Evolutionary conservation across 1,284 basidiomycete genomes (phyloP).

Genomic region (Ceratobasidium papillatum): DNA sequence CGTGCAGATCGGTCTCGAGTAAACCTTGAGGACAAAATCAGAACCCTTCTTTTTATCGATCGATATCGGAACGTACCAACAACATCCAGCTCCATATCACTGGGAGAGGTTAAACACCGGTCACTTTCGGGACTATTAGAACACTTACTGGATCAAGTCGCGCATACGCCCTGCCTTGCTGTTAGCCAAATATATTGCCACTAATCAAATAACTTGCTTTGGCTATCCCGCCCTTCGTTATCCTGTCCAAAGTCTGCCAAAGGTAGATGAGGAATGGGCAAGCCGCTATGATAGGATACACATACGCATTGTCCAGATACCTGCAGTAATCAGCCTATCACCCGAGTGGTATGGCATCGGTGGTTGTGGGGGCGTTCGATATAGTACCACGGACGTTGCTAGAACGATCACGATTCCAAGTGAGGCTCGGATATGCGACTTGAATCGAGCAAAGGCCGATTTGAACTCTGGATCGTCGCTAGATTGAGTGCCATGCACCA

Average conservation of each 20-base stretch:
- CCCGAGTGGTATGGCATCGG: constrained; percentile 70
- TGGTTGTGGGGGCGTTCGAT: constrained; percentile 59
- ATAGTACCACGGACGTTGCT: constrained; percentile 64
- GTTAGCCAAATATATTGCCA: not conserved
- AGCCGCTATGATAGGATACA: not conserved
- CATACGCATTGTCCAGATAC: constrained; percentile 88
- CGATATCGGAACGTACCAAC: constrained; percentile 54
- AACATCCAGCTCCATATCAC: constrained; percentile 84
- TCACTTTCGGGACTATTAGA: constrained; percentile 41
- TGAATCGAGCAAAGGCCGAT: constrained; percentile 19
- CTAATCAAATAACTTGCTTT: constrained; percentile 51
- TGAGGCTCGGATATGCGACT: constrained; percentile 44
- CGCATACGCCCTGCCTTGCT: constrained; percentile 63
- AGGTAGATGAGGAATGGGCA: not conserved
- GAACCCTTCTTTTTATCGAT: not conserved
- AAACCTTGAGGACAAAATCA: constrained; percentile 55
- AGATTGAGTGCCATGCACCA: not conserved
- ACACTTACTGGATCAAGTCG: constrained; percentile 68
- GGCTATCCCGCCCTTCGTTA: constrained; percentile 83
- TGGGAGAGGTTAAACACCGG: constrained; percentile 46
- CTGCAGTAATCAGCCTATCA: constrained; percentile 79
- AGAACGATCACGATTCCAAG: constrained; percentile 59
- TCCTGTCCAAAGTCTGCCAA: constrained; percentile 74
- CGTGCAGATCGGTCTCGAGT: constrained; percentile 88
- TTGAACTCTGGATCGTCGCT: not conserved